phyloP scores from a whole-genome alignment of 148 eudicot species.

The Cornus florida region DNA sequence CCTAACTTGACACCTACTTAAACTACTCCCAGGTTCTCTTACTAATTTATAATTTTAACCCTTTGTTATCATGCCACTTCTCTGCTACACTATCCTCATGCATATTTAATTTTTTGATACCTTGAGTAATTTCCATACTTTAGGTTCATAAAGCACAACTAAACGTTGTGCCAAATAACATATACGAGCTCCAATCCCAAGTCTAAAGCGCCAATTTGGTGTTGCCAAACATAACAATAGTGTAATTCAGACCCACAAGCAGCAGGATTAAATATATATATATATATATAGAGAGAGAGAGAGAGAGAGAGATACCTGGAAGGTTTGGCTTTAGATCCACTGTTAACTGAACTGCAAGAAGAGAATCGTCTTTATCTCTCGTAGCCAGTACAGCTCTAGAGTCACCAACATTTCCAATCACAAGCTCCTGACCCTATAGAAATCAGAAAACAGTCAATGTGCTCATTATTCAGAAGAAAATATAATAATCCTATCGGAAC shows the following conservation, averaged over 20 bases:
- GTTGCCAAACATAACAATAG: no score
- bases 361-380: slow-evolving; percentile 56
- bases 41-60: neutral
- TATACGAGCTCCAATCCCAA: no score
- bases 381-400: slow-evolving; percentile 88
- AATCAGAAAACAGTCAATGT: slow-evolving; percentile 1
- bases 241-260: neutral
- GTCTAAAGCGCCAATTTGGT: no score
- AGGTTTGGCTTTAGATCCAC: slow-evolving; percentile 97
- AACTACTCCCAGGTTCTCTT: neutral
- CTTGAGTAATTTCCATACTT: neutral
- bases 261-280: no score
- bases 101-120: no score
- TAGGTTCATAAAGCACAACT: neutral
- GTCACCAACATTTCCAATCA: slow-evolving; percentile 91
- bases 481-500: neutral
- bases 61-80: neutral
- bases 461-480: slow-evolving; percentile 10
- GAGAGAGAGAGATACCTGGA: slow-evolving; percentile 58
- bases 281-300: slow-evolving; percentile 10
- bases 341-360: slow-evolving; percentile 81
- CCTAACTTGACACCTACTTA: neutral
- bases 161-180: neutral
- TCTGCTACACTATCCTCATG: neutral
- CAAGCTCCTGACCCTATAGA: slow-evolving; percentile 75